Evolutionary conservation across 2,329 filamentous ascomycete genomes (phyloP).

Genomic region (Aquanectria penicillioides): DNA sequence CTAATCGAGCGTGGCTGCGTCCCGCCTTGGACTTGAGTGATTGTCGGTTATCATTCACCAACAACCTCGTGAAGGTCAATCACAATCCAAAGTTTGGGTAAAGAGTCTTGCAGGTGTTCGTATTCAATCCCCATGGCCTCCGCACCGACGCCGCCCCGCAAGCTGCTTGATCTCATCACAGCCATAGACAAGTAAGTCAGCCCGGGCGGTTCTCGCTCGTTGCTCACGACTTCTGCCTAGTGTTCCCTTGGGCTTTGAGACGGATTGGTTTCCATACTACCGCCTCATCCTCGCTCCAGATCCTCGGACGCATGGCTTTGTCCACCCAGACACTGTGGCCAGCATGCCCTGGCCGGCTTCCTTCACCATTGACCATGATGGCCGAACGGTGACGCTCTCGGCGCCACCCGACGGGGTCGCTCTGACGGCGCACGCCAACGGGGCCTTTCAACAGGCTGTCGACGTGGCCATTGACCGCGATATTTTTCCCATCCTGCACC

Average conservation of each 20-base stretch:
- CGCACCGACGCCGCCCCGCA: slow-evolving; percentile 30
- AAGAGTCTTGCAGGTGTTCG: background rate
- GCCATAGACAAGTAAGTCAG: slow-evolving; percentile 54
- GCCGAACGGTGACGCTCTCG: slow-evolving; percentile 46
- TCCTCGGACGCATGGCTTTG: slow-evolving; percentile 59
- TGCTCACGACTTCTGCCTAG: slow-evolving; percentile 41
- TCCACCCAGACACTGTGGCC: slow-evolving; percentile 56
- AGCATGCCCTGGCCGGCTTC: slow-evolving; percentile 58
- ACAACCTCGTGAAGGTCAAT: background rate
- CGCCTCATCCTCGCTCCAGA: slow-evolving; percentile 57
- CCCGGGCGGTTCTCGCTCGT: background rate
- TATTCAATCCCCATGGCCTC: slow-evolving; percentile 19
- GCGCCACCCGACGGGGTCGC: slow-evolving; percentile 35
- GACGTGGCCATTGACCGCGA: slow-evolving; percentile 49
- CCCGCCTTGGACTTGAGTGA: too few species aligned
- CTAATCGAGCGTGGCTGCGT: too few species aligned
- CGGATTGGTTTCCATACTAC: slow-evolving; percentile 53
- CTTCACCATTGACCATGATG: slow-evolving; percentile 49
- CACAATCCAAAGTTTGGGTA: background rate
- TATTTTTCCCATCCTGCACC: slow-evolving; percentile 52
- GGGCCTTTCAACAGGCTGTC: slow-evolving; percentile 52
- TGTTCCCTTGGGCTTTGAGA: slow-evolving; percentile 57
- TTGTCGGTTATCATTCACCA: too few species aligned
- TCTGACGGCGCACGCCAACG: slow-evolving; percentile 46
- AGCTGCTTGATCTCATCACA: slow-evolving; percentile 51